Percentiles rank a stretch among this genome's conserved stretches.
Evolutionary conservation across 441 rosid species (phyloP).

Genomic region (Populus hybrid): DNA sequence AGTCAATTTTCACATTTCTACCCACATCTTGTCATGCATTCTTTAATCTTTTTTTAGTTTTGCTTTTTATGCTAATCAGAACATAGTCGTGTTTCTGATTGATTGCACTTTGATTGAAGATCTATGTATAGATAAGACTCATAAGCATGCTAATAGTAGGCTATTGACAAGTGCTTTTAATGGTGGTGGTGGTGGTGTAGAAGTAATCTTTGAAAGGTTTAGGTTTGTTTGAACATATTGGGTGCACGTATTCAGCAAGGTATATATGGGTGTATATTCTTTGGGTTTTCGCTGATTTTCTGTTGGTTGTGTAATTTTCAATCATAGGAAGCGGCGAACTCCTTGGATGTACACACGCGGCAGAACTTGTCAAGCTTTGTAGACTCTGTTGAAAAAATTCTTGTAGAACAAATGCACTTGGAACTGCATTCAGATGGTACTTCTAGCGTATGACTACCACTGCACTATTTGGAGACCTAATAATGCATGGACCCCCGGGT

Average conservation of each 20-base stretch:
- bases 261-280: too few relatives aligned
- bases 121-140: neutral
- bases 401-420: slow-evolving; percentile 17
- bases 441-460: neutral
- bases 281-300: neutral
- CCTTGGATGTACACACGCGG: slow-evolving; percentile 47
- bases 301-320: slow-evolving; percentile 3
- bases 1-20: neutral
- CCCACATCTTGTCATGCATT: neutral
- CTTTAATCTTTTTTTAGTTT: neutral
- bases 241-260: neutral
- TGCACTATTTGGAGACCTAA: neutral
- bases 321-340: slow-evolving; percentile 62
- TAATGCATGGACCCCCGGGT: neutral
- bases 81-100: neutral
- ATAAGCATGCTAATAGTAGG: neutral
- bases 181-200: neutral
- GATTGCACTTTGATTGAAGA: neutral
- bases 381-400: slow-evolving; percentile 23
- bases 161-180: neutral
- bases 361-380: slow-evolving; percentile 55
- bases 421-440: slow-evolving; percentile 30
- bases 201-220: neutral
- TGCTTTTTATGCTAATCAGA: neutral
- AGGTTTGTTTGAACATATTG: neutral